phyloP scores from a whole-genome alignment of 2,329 filamentous ascomycete species.

The Aspergillus flavus region DNA sequence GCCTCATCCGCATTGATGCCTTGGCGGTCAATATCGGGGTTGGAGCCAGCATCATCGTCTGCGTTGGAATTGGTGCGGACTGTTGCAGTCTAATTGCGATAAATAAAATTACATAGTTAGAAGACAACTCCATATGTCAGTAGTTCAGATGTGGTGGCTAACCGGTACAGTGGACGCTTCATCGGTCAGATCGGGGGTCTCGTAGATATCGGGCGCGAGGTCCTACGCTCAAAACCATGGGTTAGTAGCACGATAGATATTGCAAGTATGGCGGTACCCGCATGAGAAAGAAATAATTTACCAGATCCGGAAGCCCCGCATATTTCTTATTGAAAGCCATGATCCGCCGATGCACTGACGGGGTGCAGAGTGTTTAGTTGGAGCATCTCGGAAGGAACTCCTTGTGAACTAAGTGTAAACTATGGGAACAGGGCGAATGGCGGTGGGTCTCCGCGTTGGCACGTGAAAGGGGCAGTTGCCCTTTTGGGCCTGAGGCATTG shows the following conservation, averaged over 20 bases:
- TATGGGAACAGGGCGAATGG: constrained; percentile 4
- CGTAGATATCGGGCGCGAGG: constrained; percentile 91
- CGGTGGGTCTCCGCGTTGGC: constrained; percentile 4
- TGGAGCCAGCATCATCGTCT: constrained; percentile 58
- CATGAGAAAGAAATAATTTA: constrained; percentile 39
- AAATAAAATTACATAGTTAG: constrained; percentile 43
- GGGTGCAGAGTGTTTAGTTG: background rate
- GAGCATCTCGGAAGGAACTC: background rate
- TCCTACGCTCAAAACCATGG: constrained; percentile 61
- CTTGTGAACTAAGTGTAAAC: constrained; percentile 9
- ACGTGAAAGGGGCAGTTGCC: constrained; percentile 13
- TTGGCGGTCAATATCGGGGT: constrained; percentile 71
- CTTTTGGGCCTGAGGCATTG: constrained; percentile 4
- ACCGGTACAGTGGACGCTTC: constrained; percentile 85
- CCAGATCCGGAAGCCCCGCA: constrained; percentile 76
- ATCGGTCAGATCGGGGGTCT: constrained; percentile 90
- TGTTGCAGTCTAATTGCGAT: constrained; percentile 54
- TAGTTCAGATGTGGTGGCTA: constrained; percentile 32
- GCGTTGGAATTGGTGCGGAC: constrained; percentile 59
- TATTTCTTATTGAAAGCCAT: constrained; percentile 77
- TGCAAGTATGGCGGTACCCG: background rate
- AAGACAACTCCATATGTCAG: background rate
- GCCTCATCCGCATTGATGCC: constrained; percentile 77
- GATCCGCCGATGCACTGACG: background rate
- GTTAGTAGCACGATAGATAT: constrained; percentile 8